Conservation (phyloP, 1,284 basidiomycete genomes). For the Bondarzewia mesenterica region DNA sequence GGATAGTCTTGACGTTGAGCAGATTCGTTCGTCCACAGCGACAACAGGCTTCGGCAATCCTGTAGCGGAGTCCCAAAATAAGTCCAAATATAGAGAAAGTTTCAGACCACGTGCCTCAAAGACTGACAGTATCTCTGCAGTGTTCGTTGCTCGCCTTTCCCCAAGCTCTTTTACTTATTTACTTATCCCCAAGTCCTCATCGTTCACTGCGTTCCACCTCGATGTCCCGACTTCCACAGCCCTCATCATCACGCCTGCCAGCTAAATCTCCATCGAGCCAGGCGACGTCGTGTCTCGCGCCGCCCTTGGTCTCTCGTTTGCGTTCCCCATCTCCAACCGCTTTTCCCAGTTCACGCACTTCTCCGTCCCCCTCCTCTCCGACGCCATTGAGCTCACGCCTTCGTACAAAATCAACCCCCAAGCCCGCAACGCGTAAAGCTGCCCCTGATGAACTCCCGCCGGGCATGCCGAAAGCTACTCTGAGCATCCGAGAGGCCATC, state of each 20-base stretch:
- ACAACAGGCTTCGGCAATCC: slow-evolving; percentile 4
- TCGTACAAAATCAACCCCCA: slow-evolving; percentile 16
- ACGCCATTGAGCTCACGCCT: background rate
- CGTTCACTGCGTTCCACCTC: background rate
- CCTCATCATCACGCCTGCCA: slow-evolving; percentile 30
- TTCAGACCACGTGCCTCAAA: background rate
- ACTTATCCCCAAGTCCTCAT: background rate
- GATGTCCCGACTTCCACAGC: slow-evolving; percentile 46
- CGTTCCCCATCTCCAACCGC: slow-evolving; percentile 13
- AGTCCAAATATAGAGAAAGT: background rate
- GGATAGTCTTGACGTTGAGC: slow-evolving; percentile 26
- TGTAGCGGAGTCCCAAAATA: slow-evolving; percentile 6
- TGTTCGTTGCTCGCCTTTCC: too few species aligned
- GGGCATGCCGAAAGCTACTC: slow-evolving; percentile 18
- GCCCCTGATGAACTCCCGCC: slow-evolving; percentile 18
- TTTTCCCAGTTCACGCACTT: slow-evolving; percentile 2
- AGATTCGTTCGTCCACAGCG: slow-evolving; percentile 17
- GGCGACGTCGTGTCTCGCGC: slow-evolving; percentile 6
- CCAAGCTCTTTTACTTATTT: background rate
- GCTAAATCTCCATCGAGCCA: slow-evolving; percentile 16
- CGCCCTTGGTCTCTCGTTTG: slow-evolving; percentile 14
- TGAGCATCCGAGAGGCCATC: slow-evolving; percentile 67
- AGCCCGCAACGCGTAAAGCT: slow-evolving; percentile 6
- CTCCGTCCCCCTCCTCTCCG: background rate
- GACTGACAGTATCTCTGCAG: too few species aligned